Evolutionary conservation across 139 green algal genomes (phyloP), one percentile per base, ranked within the genome.

Genomic region (Raphidocelis subcapitata): DNA sequence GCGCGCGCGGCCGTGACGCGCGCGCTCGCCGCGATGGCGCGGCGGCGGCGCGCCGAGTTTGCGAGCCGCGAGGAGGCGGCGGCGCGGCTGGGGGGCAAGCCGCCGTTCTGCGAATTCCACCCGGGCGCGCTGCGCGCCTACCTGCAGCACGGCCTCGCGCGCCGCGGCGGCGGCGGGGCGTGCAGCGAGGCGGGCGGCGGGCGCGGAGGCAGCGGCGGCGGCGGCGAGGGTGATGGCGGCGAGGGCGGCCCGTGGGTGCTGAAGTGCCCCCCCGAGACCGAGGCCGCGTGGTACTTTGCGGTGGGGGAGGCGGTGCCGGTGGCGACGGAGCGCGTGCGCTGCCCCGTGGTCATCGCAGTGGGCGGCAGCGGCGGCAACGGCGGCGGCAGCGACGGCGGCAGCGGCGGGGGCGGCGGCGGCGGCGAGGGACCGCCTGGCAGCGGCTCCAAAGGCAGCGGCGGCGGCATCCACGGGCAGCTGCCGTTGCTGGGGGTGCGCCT

Each of bases 41-140:
- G 28, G 14, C 33, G 41, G 59, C 69, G 69, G 46, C 65, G 75
- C 47, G 14, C 26, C 8, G 5, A 2, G 1, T 82, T 57, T 31
- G 29, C 65, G 32, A 75, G 46, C 15, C 20, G 52, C 47, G 56
- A 44, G 26, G 70, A 29, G 1, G 76, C 76, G 3, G 32, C 41
- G n/a, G 23, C 36, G 1, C 18, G 37, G 2, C 66, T 82, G 26
- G 65, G 62, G 0, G 16, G 64, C 51, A 79, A 79, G 52, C 57
- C 65, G 51, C 70, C 76, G 29, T 82, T 75, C 66, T 66, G n/a
- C 29, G 16, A 49, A 32, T 75, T 72, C 44, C 33, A 73, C 54
- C 59, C 65, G 0, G 54, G 69, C 31, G 69, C 64, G 5, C 54
- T 82, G 0, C 62, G 68, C 3, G 64, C 65, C 2, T 82, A 75